phyloP scores from a whole-genome alignment of 2,329 filamentous ascomycete species.

The Xylariaceae sp. region DNA sequence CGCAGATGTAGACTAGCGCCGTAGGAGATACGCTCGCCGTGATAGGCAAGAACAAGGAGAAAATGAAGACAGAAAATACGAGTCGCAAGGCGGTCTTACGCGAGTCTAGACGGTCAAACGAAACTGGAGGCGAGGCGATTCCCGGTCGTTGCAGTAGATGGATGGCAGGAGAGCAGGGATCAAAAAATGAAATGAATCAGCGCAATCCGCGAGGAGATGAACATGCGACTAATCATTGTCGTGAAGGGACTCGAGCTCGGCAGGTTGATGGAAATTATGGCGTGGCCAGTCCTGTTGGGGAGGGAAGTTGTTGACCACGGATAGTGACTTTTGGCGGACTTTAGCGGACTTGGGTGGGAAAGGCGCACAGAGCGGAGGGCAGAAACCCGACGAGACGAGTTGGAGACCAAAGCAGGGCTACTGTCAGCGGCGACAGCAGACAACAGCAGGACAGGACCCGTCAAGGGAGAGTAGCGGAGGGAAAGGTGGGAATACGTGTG shows the following conservation, averaged over 20 bases:
- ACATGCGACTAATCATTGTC: constrained; percentile 52
- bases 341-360: constrained; percentile 9
- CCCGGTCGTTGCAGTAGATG: constrained; percentile 20
- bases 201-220: constrained; percentile 45
- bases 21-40: neutral
- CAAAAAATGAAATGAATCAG: constrained; percentile 51
- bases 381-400: constrained; percentile 13
- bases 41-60: constrained; percentile 2
- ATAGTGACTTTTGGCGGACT: constrained; percentile 8
- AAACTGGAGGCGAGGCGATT: constrained; percentile 16
- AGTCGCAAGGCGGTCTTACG: constrained; percentile 14
- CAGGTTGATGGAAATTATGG: constrained; percentile 23
- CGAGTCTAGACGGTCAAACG: constrained; percentile 15
- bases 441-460: constrained; percentile 12
- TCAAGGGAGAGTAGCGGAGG: neutral
- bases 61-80: constrained; percentile 10
- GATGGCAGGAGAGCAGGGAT: constrained; percentile 34
- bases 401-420: constrained; percentile 24
- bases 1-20: constrained; percentile 1
- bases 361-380: constrained; percentile 19
- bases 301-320: constrained; percentile 12
- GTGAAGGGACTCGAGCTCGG: constrained; percentile 36
- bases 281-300: constrained; percentile 16
- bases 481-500: constrained; percentile 5
- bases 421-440: constrained; percentile 22